Conservation (phyloP, 371 early-diverging fungal species). For the Saksenaea vasiformis region DNA sequence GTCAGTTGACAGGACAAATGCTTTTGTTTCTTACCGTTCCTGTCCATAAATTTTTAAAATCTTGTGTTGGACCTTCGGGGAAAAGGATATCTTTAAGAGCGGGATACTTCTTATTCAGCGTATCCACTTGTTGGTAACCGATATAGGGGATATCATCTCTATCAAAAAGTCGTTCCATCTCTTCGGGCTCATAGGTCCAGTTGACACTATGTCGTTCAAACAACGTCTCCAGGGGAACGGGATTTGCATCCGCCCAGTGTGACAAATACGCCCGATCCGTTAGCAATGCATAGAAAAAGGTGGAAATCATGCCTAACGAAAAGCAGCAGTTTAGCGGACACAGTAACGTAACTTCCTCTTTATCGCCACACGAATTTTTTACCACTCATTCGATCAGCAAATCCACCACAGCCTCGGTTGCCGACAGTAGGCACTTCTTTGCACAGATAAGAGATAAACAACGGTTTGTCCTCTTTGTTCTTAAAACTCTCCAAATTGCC, state of each 20-base stretch:
- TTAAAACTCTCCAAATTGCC: slow-evolving; percentile 13
- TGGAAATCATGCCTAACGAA: slow-evolving; percentile 41
- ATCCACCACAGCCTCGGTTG: slow-evolving; percentile 35
- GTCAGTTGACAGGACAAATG: too few relatives aligned
- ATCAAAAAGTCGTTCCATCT: slow-evolving; percentile 19
- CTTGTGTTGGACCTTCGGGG: slow-evolving; percentile 30
- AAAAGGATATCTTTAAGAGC: slow-evolving; percentile 24
- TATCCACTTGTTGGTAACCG: slow-evolving; percentile 23
- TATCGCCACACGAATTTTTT: too few relatives aligned
- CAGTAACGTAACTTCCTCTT: too few relatives aligned
- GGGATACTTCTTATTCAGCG: slow-evolving; percentile 31
- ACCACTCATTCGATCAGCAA: slow-evolving; percentile 44
- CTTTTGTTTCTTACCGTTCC: slow-evolving; percentile 21
- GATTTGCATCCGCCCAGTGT: slow-evolving; percentile 36
- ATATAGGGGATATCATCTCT: slow-evolving; percentile 10
- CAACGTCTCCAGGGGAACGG: slow-evolving; percentile 31
- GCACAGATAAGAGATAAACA: slow-evolving; percentile 26
- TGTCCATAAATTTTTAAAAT: slow-evolving; percentile 36
- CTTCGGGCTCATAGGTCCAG: slow-evolving; percentile 31
- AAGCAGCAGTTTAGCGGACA: too few relatives aligned
- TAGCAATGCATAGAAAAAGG: slow-evolving; percentile 36
- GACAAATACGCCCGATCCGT: slow-evolving; percentile 37
- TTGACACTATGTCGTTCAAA: slow-evolving; percentile 37
- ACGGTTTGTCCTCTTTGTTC: slow-evolving; percentile 18
- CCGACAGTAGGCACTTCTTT: slow-evolving; percentile 17